Evolutionary conservation across 768 basidiomycete genomes (phyloP), one percentile per base, ranked within the genome.

Genomic region (Tubosaeta brunneosetosa): DNA sequence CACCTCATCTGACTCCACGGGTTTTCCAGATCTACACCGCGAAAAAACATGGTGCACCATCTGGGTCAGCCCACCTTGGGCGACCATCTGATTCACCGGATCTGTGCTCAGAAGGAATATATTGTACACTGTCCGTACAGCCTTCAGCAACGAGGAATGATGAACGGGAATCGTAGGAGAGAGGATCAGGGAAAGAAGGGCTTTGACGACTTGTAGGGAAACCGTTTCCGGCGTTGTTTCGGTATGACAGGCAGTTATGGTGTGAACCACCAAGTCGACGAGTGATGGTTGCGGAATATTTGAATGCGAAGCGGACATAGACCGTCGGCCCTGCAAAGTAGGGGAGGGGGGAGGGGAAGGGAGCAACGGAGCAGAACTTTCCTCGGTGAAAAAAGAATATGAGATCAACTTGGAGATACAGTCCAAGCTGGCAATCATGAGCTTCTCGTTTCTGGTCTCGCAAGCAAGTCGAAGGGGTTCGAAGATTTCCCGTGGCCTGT

Each of bases 41-140:
- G 87, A 80, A 67, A 99, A 98, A 51, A 98, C 85, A 63, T 97
- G 94, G 61, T 97, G 89, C 3, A 98, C 94, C 86, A 99, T 98
- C 69, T 99, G 97, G 0, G 93, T 94, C 16, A 99, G 80, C 16
- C 94, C 93, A 17, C 95, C 97, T 70, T 99, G 97, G 16, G 97
- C 97, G 34, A 99, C 95, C 76, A 91, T 94, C 72, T 98, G 97
- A 60, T 95, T 98, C 46, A 94, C 88, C 5, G 87, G 80, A 63
- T 95, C 92, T 19, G 80, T 78, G 61, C 91, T 94, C 53, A 98
- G 77, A 26, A 99, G 77, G 68, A 98, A 99, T 53, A 99, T 86
- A 67, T 99, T 98, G 74, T 98, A 99, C 4, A 99, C 97, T 17
- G 97, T 97, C 44, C 97, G 82, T 31, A 99, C 91, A 27, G 94